Evolutionary conservation across 2,329 filamentous ascomycete species (phyloP).

Genomic region (Penicillium paneum): DNA sequence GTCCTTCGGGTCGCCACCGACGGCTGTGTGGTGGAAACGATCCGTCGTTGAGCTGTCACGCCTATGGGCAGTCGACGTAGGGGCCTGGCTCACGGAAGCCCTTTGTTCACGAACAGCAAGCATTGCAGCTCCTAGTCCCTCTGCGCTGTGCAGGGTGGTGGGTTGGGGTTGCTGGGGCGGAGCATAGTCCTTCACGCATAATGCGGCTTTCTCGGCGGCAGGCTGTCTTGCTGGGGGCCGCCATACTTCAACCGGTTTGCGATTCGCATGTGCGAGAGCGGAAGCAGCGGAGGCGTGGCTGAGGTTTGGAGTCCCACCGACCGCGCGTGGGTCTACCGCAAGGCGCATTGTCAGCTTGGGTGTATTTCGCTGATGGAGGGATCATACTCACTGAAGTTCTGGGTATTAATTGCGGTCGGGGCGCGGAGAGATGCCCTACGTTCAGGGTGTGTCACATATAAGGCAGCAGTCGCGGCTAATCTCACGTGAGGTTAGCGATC

Average conservation of each 20-base stretch:
- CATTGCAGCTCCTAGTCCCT: constrained; percentile 71
- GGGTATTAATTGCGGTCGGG: constrained; percentile 15
- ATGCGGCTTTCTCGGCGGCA: constrained; percentile 58
- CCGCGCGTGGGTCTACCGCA: constrained; percentile 21
- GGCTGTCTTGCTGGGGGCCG: constrained; percentile 58
- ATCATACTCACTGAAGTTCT: constrained; percentile 22
- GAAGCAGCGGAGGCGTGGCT: constrained; percentile 64
- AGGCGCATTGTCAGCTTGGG: constrained; percentile 4
- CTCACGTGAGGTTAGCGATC: constrained; percentile 11
- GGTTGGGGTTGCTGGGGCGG: constrained; percentile 19
- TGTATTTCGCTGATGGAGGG: not conserved
- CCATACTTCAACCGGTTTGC: constrained; percentile 64
- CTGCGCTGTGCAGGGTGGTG: constrained; percentile 56
- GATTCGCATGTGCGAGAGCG: constrained; percentile 69
- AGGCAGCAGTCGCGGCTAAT: constrained; percentile 58
- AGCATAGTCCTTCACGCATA: constrained; percentile 59
- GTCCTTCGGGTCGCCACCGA: constrained; percentile 49
- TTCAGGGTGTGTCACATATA: constrained; percentile 52
- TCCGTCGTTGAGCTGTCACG: constrained; percentile 46
- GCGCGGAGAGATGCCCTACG: constrained; percentile 30
- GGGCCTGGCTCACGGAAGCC: constrained; percentile 9
- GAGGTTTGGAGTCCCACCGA: constrained; percentile 58
- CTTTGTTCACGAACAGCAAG: constrained; percentile 50
- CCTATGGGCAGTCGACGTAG: constrained; percentile 10
- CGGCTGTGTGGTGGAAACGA: constrained; percentile 42